These are phyloP conservation scores for Chaetomidium leptoderma DNA, from an alignment of 495 filamentous ascomycete species.

Conservation along the genomic window DNA sequence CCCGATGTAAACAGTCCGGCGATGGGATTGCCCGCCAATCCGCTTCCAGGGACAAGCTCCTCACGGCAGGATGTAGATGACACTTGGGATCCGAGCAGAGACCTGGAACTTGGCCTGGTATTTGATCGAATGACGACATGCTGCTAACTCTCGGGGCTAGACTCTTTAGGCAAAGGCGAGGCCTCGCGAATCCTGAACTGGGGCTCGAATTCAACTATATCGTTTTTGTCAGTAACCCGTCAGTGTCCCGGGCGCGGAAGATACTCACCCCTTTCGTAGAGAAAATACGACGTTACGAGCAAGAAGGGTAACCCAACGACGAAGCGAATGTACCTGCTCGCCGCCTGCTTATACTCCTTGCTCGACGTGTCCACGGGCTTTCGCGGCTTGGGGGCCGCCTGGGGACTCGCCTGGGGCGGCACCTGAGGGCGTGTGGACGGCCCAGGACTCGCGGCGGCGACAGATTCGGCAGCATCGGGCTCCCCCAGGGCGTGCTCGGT, in stretches of 20 bases:
- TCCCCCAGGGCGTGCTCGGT: background rate
- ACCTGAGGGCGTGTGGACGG: background rate
- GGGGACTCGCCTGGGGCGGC: background rate
- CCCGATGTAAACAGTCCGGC: background rate
- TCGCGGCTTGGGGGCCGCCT: background rate
- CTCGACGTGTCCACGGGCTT: constrained; percentile 32
- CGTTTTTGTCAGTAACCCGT: constrained; percentile 10
- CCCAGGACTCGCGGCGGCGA: background rate
- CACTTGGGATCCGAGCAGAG: background rate
- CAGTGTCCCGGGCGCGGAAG: background rate
- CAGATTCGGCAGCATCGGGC: background rate
- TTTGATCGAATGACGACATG: background rate
- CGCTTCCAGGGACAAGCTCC: too few relatives aligned
- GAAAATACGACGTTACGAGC: constrained; percentile 42
- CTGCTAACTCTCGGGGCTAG: background rate
- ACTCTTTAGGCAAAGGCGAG: background rate
- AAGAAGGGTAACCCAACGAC: constrained; percentile 46
- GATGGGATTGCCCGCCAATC: background rate
- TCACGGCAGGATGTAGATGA: background rate
- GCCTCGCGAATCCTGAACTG: background rate
- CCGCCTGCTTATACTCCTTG: constrained; percentile 39
- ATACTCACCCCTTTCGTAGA: constrained; percentile 41
- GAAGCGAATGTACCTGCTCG: constrained; percentile 35
- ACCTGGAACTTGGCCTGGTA: too few relatives aligned
- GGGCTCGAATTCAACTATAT: background rate